Evolutionary conservation across 257 asterid species (phyloP), one percentile per base, ranked within the genome.

Genomic region (Solanum chiquidenum): DNA sequence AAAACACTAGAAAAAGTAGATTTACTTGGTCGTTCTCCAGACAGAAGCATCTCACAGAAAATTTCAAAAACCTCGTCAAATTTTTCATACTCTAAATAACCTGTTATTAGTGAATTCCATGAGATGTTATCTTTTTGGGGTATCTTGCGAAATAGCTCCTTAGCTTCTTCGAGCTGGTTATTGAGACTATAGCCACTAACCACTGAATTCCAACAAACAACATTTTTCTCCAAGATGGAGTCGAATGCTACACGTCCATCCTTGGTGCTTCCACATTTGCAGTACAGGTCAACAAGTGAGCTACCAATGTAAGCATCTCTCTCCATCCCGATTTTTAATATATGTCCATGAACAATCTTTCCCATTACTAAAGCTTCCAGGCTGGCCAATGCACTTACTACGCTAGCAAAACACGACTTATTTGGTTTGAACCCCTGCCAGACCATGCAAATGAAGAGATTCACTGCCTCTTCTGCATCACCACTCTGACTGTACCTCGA

Each of bases 401-500:
- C 92, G 86, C 97, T 92, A n/a, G 99, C 89, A 89, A 93, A 94
- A 88, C 98, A 96, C 0, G 97, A 94, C 29, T 88, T 84, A 68
- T 94, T 95, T 1, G 98, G 99, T 29, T 89, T 89, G 55, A 91
- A 90, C 38, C 88, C 86, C 34, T 87, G 71, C 68, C 34, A 83
- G 55, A 93, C 84, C 99, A 96, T 96, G 90, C 90, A 85, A 11
- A 29, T 86, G 80, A 93, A 96, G 87, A 96, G 90, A 42, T 87
- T 88, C 31, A 87, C 87, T 1, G 98, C 99, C 87, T 93, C 97
- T 89, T 93, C 95, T 12, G 91, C 88, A 85, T 95, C 44, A 64
- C 99, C 99, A 87, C 93, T 79, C 92, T 95, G 99, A 86, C 94
- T 91, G 83, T 94, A 93, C 87, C 98, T 91, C 9, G 98, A 90